phyloP scores from a whole-genome alignment of 129 eudicot genomes.

The Lactuca sativa region DNA sequence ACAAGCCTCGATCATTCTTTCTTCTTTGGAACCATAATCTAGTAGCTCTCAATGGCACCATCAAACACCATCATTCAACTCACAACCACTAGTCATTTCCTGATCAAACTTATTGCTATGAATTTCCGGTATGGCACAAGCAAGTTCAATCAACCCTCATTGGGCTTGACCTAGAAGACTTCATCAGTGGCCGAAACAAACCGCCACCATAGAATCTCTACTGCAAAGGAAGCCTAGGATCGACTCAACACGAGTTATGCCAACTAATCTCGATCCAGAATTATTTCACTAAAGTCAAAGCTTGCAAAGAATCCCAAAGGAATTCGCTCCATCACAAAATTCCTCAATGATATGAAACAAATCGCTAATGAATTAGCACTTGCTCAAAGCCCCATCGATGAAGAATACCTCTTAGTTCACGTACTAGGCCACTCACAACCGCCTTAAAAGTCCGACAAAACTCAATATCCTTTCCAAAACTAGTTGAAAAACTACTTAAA shows the following conservation, averaged over 20 bases:
- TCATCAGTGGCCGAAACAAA: not conserved
- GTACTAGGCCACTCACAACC: not conserved
- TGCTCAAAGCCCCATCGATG: not conserved
- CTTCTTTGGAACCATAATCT: not conserved
- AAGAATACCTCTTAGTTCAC: not conserved
- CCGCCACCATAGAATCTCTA: not conserved
- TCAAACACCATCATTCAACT: not conserved
- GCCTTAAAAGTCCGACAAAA: not conserved
- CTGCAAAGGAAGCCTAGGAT: not conserved
- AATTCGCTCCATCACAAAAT: not conserved
- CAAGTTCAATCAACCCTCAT: not conserved
- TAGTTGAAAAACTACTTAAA: not conserved
- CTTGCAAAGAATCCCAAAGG: not conserved
- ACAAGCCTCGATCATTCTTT: not conserved
- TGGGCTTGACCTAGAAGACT: not conserved
- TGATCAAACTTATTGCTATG: not conserved
- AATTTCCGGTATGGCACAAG: not conserved
- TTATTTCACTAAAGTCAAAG: not conserved
- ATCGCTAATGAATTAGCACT: not conserved
- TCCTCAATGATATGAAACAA: not conserved
- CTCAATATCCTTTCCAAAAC: not conserved
- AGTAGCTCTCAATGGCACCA: not conserved
- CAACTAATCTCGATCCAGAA: not conserved
- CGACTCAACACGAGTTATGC: not conserved
- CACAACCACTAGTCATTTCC: not conserved